Percentiles rank a stretch among this genome's conserved stretches.
Conservation (phyloP, 257 asterid species). For the Solanum megistacrolobum region DNA sequence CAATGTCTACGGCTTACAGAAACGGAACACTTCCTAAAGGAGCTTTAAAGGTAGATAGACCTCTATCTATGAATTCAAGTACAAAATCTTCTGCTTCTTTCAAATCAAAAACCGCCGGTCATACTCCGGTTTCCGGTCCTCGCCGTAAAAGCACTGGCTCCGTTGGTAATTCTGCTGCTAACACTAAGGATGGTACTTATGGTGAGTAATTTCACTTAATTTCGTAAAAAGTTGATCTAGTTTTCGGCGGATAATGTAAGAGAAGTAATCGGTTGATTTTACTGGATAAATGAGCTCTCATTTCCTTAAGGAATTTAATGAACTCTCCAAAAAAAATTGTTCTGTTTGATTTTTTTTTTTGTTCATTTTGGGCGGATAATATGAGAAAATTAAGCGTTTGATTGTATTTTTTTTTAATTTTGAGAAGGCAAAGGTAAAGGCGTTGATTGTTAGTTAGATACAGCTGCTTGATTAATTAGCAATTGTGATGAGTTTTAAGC, state of each 20-base stretch:
- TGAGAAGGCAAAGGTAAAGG: not conserved
- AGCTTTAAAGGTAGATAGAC: constrained; percentile 28
- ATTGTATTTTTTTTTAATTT: not conserved
- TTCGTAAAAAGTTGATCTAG: not conserved
- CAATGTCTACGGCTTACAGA: constrained; percentile 40
- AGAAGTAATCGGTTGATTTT: not conserved
- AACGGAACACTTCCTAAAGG: constrained; percentile 36
- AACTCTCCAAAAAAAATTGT: not conserved
- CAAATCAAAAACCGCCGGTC: constrained; percentile 29
- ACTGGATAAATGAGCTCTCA: not conserved
- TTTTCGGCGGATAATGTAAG: not conserved
- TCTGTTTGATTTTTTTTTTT: not conserved
- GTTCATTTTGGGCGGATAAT: not conserved
- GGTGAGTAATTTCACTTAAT: constrained; percentile 11
- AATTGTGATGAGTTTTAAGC: not conserved
- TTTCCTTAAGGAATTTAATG: not conserved
- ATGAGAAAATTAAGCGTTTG: not conserved
- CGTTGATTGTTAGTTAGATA: not conserved
- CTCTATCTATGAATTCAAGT: constrained; percentile 18
- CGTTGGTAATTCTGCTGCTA: constrained; percentile 2
- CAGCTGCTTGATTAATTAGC: not conserved
- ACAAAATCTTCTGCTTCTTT: constrained; percentile 37
- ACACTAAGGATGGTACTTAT: constrained; percentile 28
- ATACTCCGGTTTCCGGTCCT: constrained; percentile 14
- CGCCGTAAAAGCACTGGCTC: constrained; percentile 45